A percentile compares a stretch with the other conserved stretches of the same genome.
Conservation (phyloP, 805 yeast species). For the Metschnikowia amazonensis region DNA sequence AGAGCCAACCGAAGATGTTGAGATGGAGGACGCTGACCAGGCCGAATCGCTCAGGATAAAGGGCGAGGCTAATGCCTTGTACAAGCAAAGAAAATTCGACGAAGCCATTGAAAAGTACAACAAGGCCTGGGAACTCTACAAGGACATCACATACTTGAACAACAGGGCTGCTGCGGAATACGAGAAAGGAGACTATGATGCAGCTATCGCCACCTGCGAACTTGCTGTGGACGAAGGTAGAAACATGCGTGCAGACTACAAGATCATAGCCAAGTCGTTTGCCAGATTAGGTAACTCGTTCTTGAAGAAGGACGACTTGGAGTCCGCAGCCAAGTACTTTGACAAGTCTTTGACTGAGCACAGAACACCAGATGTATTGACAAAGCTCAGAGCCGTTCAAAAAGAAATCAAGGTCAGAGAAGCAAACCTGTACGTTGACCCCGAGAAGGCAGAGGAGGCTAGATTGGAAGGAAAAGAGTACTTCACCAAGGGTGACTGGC, state of each 20-base stretch:
- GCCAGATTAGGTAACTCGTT: conserved; percentile 86
- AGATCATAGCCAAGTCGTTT: conserved; percentile 85
- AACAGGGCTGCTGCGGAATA: conserved; percentile 97
- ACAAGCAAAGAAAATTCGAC: conserved; percentile 84
- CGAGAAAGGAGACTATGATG: conserved; percentile 89
- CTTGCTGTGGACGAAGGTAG: conserved; percentile 87
- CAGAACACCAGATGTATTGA: conserved; percentile 89
- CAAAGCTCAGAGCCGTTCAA: conserved; percentile 83
- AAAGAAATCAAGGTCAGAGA: conserved; percentile 78
- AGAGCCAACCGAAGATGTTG: conserved; percentile 29
- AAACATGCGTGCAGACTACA: conserved; percentile 87
- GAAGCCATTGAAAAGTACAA: conserved; percentile 86
- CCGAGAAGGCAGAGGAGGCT: conserved; percentile 92
- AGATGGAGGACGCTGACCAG: conserved; percentile 36
- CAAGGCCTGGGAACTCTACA: conserved; percentile 75
- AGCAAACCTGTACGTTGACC: conserved; percentile 74
- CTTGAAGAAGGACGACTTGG: conserved; percentile 67
- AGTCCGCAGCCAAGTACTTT: conserved; percentile 70
- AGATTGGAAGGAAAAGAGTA: conserved; percentile 86
- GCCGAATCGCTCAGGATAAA: conserved; percentile 65
- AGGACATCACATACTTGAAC: conserved; percentile 90
- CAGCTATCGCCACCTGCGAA: conserved; percentile 76
- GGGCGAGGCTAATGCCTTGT: conserved; percentile 79
- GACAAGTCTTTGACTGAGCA: conserved; percentile 95
- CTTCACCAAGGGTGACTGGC: conserved; percentile 93